These are phyloP conservation scores for Penium margaritaceum DNA, from an alignment of 139 green algal species.

Conservation along the genomic window DNA sequence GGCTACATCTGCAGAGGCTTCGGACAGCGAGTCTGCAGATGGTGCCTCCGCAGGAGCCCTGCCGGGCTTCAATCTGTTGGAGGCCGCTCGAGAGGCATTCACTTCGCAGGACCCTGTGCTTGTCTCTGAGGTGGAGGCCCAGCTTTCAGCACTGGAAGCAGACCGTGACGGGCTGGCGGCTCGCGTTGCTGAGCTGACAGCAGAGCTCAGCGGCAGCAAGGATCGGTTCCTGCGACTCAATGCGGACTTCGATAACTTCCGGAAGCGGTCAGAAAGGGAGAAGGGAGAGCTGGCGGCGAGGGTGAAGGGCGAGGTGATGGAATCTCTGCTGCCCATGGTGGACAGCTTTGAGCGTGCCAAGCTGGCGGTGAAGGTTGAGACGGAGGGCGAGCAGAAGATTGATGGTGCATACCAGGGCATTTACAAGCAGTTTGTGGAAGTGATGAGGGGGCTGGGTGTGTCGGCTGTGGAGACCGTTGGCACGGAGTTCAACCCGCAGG, in stretches of 20 bases:
- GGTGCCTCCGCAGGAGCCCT: too few relatives aligned
- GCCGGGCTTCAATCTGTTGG: too few relatives aligned
- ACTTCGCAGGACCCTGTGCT: too few relatives aligned
- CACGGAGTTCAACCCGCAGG: slow-evolving; percentile 80
- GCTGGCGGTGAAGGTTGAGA: slow-evolving; percentile 72
- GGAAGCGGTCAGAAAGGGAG: slow-evolving; percentile 71
- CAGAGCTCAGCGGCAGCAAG: slow-evolving; percentile 14
- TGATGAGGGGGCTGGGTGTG: slow-evolving; percentile 77
- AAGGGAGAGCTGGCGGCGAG: slow-evolving; percentile 60
- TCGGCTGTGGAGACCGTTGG: slow-evolving; percentile 71
- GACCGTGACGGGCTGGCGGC: slow-evolving; percentile 11
- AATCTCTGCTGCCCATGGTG: slow-evolving; percentile 75
- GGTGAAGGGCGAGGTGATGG: slow-evolving; percentile 67
- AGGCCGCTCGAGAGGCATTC: too few relatives aligned
- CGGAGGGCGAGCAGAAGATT: slow-evolving; percentile 84
- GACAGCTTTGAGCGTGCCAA: slow-evolving; percentile 93
- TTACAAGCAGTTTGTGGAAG: slow-evolving; percentile 91
- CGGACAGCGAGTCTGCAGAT: too few relatives aligned
- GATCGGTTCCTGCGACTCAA: slow-evolving; percentile 66
- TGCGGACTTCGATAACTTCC: slow-evolving; percentile 99
- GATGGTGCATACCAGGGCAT: slow-evolving; percentile 81
- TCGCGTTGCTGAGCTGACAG: slow-evolving; percentile 22
- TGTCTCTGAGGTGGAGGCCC: slow-evolving; percentile 47
- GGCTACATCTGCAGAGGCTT: too few relatives aligned
- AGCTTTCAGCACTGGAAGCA: slow-evolving; percentile 49